A percentile compares a stretch with the other conserved stretches of the same genome.
Evolutionary conservation across 495 filamentous ascomycete genomes (phyloP).

Genomic region (Chaetomium tenue): DNA sequence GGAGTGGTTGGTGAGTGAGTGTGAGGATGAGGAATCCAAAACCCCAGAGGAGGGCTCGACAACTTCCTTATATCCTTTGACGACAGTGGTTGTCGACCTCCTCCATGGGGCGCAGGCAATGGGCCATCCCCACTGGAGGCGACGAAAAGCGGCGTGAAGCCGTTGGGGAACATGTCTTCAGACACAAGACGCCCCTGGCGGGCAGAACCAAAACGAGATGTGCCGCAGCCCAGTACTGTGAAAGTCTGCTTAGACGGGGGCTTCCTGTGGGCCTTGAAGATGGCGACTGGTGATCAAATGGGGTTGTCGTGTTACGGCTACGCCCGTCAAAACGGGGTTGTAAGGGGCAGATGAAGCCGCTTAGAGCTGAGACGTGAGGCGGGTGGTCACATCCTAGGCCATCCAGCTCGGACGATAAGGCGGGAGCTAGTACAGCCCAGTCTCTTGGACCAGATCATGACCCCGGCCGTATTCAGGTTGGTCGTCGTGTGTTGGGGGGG

Average conservation of each 20-base stretch:
- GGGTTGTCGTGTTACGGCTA: slow-evolving; percentile 5
- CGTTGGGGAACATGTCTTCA: neutral
- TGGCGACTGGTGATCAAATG: neutral
- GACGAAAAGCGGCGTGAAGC: neutral
- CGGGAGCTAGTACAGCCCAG: neutral
- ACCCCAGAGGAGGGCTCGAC: neutral
- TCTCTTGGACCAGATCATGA: neutral
- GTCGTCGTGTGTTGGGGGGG: neutral
- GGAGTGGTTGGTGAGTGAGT: slow-evolving; percentile 22
- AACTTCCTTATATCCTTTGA: slow-evolving; percentile 19
- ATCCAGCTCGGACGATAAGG: neutral
- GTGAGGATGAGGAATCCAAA: slow-evolving; percentile 22
- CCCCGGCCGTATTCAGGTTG: neutral
- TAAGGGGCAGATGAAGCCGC: neutral
- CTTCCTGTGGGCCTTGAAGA: neutral
- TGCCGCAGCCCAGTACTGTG: neutral
- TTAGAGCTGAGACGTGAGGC: neutral
- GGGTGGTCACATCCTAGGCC: neutral
- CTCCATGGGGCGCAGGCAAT: neutral
- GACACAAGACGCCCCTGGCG: slow-evolving; percentile 7
- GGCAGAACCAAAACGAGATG: slow-evolving; percentile 10
- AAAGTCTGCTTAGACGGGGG: neutral
- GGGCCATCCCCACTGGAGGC: slow-evolving; percentile 9
- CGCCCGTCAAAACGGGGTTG: neutral
- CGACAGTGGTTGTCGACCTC: neutral